Base-by-base conservation (phyloP, 2,329 filamentous ascomycete genomes). In the Verticillium klebahnii region DNA sequence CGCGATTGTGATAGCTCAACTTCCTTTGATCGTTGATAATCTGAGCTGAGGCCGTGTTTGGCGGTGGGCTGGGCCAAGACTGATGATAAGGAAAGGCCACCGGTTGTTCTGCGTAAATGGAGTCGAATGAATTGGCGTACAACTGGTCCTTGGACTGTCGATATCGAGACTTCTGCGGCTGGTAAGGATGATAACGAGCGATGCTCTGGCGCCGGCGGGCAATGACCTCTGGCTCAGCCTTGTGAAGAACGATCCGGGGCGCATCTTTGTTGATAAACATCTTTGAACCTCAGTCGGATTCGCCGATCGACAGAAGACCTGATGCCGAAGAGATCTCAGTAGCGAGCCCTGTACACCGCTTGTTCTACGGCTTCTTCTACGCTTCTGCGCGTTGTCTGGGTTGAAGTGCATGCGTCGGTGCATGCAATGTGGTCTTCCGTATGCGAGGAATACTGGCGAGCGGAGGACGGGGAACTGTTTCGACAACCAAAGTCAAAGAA, bases 351-450 rank as follows among this genome's bases (percentile, higher is more conserved):
- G 12, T 55, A 54, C 58, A 59, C 58, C 58, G 58, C 58, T 50
- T 45, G 29, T 59, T 59, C 40, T 59, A n/a, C 17, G 31, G 17
- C 29, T 59, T 59, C 58, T 32, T 37, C 19, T 14, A 45, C 2
- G 40, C 57, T 59, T 59, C 45, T 32, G 31, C 58, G 29, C 54
- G 54, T 56, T 56, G 54, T 56, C 54, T 56, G 54, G 32, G 54
- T 32, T 31, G 23, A 15, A 17, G 11, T 54, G 31, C 29, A 29
- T 19, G 58, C n/a, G 31, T 59, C 45, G 31, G 19, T 25, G 14
- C 19, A 52, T 15, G 34, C 54, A 32, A 54, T 59, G 58, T 19
- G 29, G 58, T 32, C 8, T 15, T 14, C 58, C 58, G 58, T 37
- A 17, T 59, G 40, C 58, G 56, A 40, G 56, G 8, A 34, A 17